Evolutionary conservation across 306 rosid species (phyloP).

Genomic region (Trichosanthes cucumerina): DNA sequence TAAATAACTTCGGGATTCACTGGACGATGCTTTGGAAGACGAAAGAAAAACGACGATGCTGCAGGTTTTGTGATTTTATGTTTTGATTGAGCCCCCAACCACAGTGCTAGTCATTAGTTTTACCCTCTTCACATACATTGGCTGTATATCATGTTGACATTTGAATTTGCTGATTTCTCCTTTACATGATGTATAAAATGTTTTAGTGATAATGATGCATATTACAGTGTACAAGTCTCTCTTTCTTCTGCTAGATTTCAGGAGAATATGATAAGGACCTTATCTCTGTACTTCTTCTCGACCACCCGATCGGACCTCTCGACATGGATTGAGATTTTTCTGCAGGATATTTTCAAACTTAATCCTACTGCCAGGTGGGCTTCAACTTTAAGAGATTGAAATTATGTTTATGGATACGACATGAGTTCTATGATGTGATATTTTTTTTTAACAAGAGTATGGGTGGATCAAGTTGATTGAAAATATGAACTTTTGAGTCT

Average conservation of each 20-base stretch:
- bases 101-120: conserved; percentile 4
- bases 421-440: neutral
- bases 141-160: conserved; percentile 4
- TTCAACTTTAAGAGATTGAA: neutral
- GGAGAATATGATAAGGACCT: neutral
- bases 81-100: neutral
- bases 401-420: neutral
- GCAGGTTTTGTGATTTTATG: neutral
- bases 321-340: neutral
- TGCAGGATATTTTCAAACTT: neutral
- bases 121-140: neutral
- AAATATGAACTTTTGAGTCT: neutral
- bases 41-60: neutral
- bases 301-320: neutral
- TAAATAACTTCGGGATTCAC: neutral
- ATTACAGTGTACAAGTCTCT: neutral
- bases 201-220: neutral
- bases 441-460: neutral
- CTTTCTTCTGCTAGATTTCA: neutral
- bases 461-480: neutral
- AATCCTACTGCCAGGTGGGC: neutral
- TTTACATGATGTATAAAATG: neutral
- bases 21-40: neutral
- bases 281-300: neutral
- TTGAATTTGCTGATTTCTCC: conserved; percentile 2